Evolutionary conservation across 371 early-diverging fungal genomes (phyloP).

Genomic region (Sanchytrium tribonematis): DNA sequence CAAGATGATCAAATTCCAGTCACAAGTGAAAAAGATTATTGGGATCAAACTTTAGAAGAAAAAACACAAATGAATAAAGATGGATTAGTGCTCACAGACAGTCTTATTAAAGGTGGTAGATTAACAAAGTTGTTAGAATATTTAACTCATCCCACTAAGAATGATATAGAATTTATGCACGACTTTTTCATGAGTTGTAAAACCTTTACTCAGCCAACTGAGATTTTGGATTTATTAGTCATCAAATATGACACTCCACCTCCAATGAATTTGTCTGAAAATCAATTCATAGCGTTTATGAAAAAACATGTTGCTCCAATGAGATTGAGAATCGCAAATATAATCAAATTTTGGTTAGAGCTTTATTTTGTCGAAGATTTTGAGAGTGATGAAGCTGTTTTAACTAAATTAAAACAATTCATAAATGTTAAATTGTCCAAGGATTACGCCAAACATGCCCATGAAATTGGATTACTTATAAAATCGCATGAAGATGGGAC

Average conservation of each 20-base stretch:
- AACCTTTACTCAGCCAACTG: conserved; percentile 41
- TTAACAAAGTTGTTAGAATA: conserved; percentile 48
- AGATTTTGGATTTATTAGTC: conserved; percentile 38
- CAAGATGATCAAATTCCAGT: not conserved
- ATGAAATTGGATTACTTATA: conserved; percentile 27
- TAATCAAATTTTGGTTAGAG: conserved; percentile 73
- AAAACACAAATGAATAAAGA: not conserved
- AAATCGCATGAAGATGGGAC: conserved; percentile 18
- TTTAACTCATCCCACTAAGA: conserved; percentile 51
- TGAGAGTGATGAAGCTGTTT: conserved; percentile 17
- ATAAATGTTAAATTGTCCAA: conserved; percentile 23
- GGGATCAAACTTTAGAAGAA: not conserved
- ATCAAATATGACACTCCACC: conserved; percentile 36
- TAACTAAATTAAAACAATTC: conserved; percentile 14
- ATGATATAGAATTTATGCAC: conserved; percentile 43
- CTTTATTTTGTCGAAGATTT: conserved; percentile 42
- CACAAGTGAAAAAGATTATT: not conserved
- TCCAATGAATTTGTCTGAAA: conserved; percentile 29
- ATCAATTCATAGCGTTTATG: conserved; percentile 43
- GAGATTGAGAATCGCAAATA: conserved; percentile 53
- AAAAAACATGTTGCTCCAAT: conserved; percentile 59
- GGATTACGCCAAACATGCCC: conserved; percentile 41
- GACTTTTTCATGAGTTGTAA: conserved; percentile 71
- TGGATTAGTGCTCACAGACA: not conserved
- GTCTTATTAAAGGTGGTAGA: conserved; percentile 56